Conservation (phyloP, 1,139 yeast species). For the Petasospora rhodanensis region DNA sequence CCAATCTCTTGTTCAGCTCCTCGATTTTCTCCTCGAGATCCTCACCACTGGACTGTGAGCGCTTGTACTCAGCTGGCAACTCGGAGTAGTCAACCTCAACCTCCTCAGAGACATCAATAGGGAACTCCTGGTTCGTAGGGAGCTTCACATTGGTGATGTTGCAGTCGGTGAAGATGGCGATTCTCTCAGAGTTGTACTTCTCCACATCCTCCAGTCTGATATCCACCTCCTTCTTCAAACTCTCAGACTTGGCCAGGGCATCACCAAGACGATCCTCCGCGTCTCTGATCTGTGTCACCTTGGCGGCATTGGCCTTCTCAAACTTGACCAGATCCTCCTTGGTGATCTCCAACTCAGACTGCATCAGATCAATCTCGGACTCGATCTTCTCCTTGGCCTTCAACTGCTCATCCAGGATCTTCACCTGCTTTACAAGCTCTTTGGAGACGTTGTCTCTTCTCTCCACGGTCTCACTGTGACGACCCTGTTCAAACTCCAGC, state of each 20-base stretch:
- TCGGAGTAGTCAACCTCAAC: constrained; percentile 50
- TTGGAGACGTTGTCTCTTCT: constrained; percentile 39
- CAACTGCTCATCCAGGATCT: constrained; percentile 30
- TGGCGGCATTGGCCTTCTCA: constrained; percentile 24
- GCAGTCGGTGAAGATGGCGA: constrained; percentile 63
- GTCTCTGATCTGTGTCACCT: constrained; percentile 21
- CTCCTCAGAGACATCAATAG: constrained; percentile 36
- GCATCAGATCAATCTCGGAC: constrained; percentile 39
- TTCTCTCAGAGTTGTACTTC: constrained; percentile 52
- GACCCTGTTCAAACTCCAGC: constrained; percentile 56
- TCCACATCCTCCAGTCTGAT: constrained; percentile 37
- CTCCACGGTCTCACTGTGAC: constrained; percentile 40
- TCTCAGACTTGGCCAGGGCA: constrained; percentile 17
- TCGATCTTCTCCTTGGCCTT: constrained; percentile 34
- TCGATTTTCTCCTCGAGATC: constrained; percentile 44
- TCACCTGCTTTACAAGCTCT: constrained; percentile 34
- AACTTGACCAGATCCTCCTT: constrained; percentile 35
- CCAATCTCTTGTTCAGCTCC: constrained; percentile 53
- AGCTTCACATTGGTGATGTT: constrained; percentile 66
- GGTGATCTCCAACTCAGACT: constrained; percentile 46
- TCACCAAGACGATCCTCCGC: constrained; percentile 25
- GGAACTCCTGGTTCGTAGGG: constrained; percentile 56
- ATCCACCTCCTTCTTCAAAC: constrained; percentile 26
- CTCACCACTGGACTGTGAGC: constrained; percentile 17
- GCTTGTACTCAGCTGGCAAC: constrained; percentile 42